phyloP scores from a whole-genome alignment of 768 basidiomycete genomes.

The Panellus pusillus region DNA sequence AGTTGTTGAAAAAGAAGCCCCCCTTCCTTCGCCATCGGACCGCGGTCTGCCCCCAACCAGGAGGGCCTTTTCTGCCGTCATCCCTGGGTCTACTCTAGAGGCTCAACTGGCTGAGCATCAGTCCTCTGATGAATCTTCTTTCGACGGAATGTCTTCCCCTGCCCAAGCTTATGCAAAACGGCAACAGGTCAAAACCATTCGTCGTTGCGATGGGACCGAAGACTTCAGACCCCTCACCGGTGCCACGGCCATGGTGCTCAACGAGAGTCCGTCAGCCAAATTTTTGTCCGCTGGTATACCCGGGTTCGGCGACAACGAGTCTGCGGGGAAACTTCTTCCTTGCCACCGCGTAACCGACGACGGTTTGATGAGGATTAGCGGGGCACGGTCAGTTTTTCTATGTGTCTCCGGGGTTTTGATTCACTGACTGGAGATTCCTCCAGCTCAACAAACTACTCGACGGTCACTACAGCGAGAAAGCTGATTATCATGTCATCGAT shows the following conservation, averaged over 20 bases:
- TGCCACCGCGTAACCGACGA: slow-evolving; percentile 95
- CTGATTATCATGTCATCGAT: slow-evolving; percentile 81
- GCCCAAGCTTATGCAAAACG: slow-evolving; percentile 80
- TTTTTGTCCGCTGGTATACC: slow-evolving; percentile 64
- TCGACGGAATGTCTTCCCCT: slow-evolving; percentile 74
- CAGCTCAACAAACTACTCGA: slow-evolving; percentile 79
- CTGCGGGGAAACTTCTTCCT: slow-evolving; percentile 88
- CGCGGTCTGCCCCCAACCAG: slow-evolving; percentile 49
- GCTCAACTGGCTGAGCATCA: slow-evolving; percentile 32
- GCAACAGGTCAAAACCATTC: slow-evolving; percentile 74
- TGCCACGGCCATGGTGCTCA: slow-evolving; percentile 51
- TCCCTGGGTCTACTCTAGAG: slow-evolving; percentile 60
- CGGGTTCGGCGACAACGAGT: slow-evolving; percentile 92
- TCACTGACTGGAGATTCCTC: slow-evolving; percentile 16
- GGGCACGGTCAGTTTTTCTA: slow-evolving; percentile 62
- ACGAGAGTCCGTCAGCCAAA: slow-evolving; percentile 59
- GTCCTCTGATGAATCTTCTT: slow-evolving; percentile 57
- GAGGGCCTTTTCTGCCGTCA: slow-evolving; percentile 75
- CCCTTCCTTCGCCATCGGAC: slow-evolving; percentile 15
- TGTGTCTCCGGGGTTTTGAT: slow-evolving; percentile 1
- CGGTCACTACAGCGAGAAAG: slow-evolving; percentile 63
- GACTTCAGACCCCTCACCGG: slow-evolving; percentile 77
- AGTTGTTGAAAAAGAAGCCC: slow-evolving; percentile 6
- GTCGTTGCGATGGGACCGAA: slow-evolving; percentile 79
- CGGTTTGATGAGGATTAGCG: slow-evolving; percentile 87